Percentiles rank a stretch among this genome's conserved stretches.
phyloP scores from a whole-genome alignment of 2,329 filamentous ascomycete species.

The Aureobasidium namibiae region DNA sequence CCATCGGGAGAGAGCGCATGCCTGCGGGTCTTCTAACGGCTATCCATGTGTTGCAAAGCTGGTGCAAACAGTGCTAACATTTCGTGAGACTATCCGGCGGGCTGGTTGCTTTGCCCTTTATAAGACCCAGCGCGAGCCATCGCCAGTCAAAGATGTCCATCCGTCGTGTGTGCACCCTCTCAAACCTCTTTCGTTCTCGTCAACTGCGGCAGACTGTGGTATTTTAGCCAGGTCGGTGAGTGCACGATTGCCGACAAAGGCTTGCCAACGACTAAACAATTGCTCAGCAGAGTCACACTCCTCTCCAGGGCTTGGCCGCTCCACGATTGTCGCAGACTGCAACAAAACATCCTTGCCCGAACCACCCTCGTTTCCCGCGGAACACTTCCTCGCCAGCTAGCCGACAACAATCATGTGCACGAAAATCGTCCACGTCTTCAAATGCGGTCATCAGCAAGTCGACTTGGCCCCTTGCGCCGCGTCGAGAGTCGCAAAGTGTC shows the following conservation, averaged over 20 bases:
- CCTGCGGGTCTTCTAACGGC: conserved; percentile 13
- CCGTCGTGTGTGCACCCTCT: conserved; percentile 3
- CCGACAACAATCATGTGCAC: conserved; percentile 33
- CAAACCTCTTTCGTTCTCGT: background rate
- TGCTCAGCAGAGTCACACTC: background rate
- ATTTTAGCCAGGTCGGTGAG: conserved; percentile 8
- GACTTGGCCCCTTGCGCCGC: conserved; percentile 40
- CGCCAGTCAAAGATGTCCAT: conserved; percentile 5
- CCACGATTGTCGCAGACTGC: conserved; percentile 4
- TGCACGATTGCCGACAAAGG: background rate
- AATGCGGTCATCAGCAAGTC: conserved; percentile 36
- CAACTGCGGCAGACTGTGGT: conserved; percentile 1
- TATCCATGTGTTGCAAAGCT: conserved; percentile 14
- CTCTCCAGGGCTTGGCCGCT: background rate
- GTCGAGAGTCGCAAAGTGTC: conserved; percentile 35
- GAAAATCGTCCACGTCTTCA: conserved; percentile 39
- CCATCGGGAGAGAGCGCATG: conserved; percentile 12
- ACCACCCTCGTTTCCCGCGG: background rate
- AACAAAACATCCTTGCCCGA: background rate
- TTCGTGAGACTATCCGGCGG: conserved; percentile 10
- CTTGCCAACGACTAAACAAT: background rate
- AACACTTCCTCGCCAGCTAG: background rate
- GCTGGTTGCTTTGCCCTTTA: conserved; percentile 10
- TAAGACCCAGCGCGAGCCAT: conserved; percentile 9
- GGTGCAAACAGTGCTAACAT: conserved; percentile 13